phyloP scores from a whole-genome alignment of 176 grass and related monocot species.

The Avena eriantha region DNA sequence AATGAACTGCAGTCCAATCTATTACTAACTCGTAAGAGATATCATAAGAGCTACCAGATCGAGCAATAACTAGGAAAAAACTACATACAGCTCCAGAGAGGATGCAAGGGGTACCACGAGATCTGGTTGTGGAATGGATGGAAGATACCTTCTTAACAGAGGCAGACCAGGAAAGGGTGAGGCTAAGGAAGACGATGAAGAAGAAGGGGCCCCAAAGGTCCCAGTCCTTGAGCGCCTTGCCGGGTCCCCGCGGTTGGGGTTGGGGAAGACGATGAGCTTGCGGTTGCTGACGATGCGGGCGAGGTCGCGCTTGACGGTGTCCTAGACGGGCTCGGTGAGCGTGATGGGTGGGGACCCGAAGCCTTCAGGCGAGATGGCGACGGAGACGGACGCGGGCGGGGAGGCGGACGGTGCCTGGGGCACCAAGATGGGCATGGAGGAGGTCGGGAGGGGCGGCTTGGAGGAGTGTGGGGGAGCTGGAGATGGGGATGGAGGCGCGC shows the following conservation, averaged over 20 bases:
- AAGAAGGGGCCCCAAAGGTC: conserved; percentile 96
- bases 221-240: conserved; percentile 96
- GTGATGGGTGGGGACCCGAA: background rate
- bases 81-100: background rate
- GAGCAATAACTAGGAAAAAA: background rate
- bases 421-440: too few relatives aligned
- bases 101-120: background rate
- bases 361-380: conserved; percentile 53
- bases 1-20: background rate
- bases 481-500: conserved; percentile 68
- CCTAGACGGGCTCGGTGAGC: too few relatives aligned
- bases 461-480: conserved; percentile 30
- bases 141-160: conserved; percentile 75
- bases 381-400: conserved; percentile 34
- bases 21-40: background rate
- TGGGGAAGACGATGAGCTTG: conserved; percentile 95
- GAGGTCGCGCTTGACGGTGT: conserved; percentile 60
- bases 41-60: background rate
- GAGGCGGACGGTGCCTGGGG: too few relatives aligned
- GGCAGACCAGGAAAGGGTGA: conserved; percentile 93
- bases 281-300: conserved; percentile 90
- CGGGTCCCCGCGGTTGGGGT: conserved; percentile 94
- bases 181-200: conserved; percentile 96
- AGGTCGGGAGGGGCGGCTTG: too few relatives aligned
- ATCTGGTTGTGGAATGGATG: conserved; percentile 1